A percentile compares a stretch with the other conserved stretches of the same genome.
Conservation (phyloP, 768 basidiomycete genomes). For the Tricholoma flavovirens region DNA sequence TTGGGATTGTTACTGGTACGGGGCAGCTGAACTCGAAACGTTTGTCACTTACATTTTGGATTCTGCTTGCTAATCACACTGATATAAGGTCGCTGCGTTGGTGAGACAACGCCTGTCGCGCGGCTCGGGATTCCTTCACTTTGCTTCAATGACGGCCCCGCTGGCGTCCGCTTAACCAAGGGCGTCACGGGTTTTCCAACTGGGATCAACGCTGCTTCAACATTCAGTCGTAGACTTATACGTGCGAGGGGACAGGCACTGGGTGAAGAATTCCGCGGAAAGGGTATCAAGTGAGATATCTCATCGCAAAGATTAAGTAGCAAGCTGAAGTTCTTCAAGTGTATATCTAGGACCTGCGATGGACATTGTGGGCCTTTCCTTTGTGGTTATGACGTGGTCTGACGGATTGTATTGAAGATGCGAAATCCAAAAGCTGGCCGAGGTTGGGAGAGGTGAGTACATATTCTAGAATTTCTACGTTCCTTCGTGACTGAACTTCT, state of each 20-base stretch:
- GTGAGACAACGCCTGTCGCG: conserved; percentile 36
- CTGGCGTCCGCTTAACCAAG: conserved; percentile 37
- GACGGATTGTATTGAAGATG: conserved; percentile 29
- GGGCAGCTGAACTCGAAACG: conserved; percentile 36
- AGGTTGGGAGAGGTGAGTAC: conserved; percentile 40
- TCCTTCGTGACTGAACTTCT: neutral
- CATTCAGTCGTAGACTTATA: conserved; percentile 59
- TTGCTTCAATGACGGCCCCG: conserved; percentile 46
- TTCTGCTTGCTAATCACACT: neutral
- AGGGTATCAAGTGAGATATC: conserved; percentile 46
- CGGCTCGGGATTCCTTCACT: conserved; percentile 39
- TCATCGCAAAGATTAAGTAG: neutral
- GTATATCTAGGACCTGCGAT: conserved; percentile 48
- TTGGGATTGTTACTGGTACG: conserved; percentile 40
- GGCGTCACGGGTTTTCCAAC: conserved; percentile 53
- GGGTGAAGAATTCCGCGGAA: conserved; percentile 62
- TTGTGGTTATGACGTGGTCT: neutral
- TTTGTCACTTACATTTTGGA: conserved; percentile 12
- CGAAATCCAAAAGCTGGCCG: conserved; percentile 46
- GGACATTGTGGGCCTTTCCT: conserved; percentile 40
- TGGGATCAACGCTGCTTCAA: conserved; percentile 47
- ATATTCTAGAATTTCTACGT: neutral
- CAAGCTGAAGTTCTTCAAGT: conserved; percentile 16
- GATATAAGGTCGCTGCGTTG: conserved; percentile 38
- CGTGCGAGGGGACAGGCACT: conserved; percentile 55